phyloP scores from a whole-genome alignment of 495 filamentous ascomycete genomes.

The Podospora didyma region DNA sequence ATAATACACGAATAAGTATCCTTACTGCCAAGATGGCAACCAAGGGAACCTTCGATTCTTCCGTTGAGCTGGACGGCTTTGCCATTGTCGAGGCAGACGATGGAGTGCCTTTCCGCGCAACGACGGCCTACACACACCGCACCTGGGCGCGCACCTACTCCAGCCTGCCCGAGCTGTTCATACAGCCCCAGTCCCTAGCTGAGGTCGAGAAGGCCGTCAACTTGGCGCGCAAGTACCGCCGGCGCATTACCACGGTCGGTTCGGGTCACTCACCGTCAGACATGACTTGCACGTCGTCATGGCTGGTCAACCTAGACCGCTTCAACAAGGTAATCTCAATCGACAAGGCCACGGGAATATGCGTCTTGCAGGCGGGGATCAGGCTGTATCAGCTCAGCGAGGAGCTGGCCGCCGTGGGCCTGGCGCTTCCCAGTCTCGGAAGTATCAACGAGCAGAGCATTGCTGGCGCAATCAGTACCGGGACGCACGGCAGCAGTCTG shows the following conservation, averaged over 20 bases:
- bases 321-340: slow-evolving; percentile 69
- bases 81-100: slow-evolving; percentile 23
- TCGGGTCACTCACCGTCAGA: slow-evolving; percentile 89
- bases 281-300: slow-evolving; percentile 88
- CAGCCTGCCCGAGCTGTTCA: slow-evolving; percentile 81
- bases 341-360: slow-evolving; percentile 55
- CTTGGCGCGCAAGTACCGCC: slow-evolving; percentile 75
- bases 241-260: slow-evolving; percentile 75
- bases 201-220: slow-evolving; percentile 82
- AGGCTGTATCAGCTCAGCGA: slow-evolving; percentile 65
- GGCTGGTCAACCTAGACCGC: slow-evolving; percentile 90
- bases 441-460: slow-evolving; percentile 94
- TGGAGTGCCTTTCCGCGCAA: slow-evolving; percentile 70
- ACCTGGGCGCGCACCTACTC: slow-evolving; percentile 97
- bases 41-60: background rate
- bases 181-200: slow-evolving; percentile 69
- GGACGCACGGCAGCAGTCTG: slow-evolving; percentile 86
- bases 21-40: slow-evolving; percentile 12
- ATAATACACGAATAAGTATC: no score
- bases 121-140: slow-evolving; percentile 67
- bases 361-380: slow-evolving; percentile 84
- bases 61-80: slow-evolving; percentile 19
- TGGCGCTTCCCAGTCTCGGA: slow-evolving; percentile 83
- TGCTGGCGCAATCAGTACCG: slow-evolving; percentile 87
- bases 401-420: slow-evolving; percentile 64